Percentiles rank a stretch among this genome's conserved stretches.
Evolutionary conservation across 1,284 basidiomycete species (phyloP).

Genomic region (Papiliotrema nemorosa): DNA sequence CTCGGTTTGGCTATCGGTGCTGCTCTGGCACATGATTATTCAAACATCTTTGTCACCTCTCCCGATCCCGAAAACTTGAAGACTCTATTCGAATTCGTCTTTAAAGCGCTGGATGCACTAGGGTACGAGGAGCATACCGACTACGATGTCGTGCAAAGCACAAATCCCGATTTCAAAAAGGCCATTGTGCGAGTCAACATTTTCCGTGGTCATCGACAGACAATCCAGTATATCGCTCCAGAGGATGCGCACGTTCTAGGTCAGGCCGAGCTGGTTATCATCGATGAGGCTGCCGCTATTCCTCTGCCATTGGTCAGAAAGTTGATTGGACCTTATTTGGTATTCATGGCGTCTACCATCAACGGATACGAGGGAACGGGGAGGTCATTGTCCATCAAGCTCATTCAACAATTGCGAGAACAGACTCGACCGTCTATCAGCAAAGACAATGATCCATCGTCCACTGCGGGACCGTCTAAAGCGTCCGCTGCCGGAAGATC

Average conservation of each 20-base stretch:
- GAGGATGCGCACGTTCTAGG: slow-evolving; percentile 96
- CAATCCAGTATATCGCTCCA: slow-evolving; percentile 97
- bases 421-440: slow-evolving; percentile 63
- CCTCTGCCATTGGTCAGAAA: slow-evolving; percentile 92
- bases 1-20: slow-evolving; percentile 91
- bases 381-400: slow-evolving; percentile 92
- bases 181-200: slow-evolving; percentile 95
- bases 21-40: slow-evolving; percentile 90
- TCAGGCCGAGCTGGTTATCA: slow-evolving; percentile 95
- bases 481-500: slow-evolving; percentile 40
- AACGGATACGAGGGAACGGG: slow-evolving; percentile 99
- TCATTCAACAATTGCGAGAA: slow-evolving; percentile 94
- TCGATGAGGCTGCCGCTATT: slow-evolving; percentile 98
- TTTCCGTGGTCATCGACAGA: slow-evolving; percentile 88
- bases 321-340: slow-evolving; percentile 94
- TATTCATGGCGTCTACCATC: slow-evolving; percentile 97
- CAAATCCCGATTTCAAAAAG: slow-evolving; percentile 90
- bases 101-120: slow-evolving; percentile 91
- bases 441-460: slow-evolving; percentile 53
- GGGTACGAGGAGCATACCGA: slow-evolving; percentile 98
- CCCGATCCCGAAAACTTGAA: slow-evolving; percentile 97
- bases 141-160: slow-evolving; percentile 92
- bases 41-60: slow-evolving; percentile 97
- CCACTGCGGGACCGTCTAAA: slow-evolving; percentile 33
- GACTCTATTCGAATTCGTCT: slow-evolving; percentile 97